Evolutionary conservation across 106 monocot species (phyloP).

Genomic region (Hemerocallis citrina): DNA sequence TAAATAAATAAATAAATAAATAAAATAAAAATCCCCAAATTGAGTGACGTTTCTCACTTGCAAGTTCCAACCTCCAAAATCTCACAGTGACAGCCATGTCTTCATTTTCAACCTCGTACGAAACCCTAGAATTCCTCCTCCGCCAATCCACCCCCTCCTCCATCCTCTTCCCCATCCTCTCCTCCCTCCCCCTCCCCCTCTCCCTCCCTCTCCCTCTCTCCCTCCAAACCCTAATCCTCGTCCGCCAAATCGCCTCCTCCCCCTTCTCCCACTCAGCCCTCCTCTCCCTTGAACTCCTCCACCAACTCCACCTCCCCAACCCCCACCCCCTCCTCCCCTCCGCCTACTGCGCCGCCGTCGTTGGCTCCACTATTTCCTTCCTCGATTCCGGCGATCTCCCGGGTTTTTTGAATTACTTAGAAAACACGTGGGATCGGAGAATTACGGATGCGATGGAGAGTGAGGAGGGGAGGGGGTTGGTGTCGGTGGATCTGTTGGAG

Average conservation of each 20-base stretch:
- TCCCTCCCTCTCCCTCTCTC: neutral
- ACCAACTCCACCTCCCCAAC: neutral
- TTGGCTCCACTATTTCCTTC: neutral
- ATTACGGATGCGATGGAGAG: neutral
- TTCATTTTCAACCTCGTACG: no score
- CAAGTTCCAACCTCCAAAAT: no score
- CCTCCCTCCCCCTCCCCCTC: neutral
- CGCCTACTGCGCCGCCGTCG: constrained; percentile 2
- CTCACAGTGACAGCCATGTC: no score
- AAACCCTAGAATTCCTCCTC: no score
- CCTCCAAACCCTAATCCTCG: neutral
- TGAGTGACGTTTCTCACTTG: no score
- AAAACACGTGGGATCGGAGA: neutral
- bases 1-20: no score
- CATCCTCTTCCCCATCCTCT: neutral
- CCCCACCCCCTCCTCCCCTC: neutral
- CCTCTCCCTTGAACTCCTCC: constrained; percentile 4
- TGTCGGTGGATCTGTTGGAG: neutral
- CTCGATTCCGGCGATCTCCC: neutral
- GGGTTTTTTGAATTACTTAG: neutral
- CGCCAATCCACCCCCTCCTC: neutral
- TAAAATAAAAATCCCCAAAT: no score
- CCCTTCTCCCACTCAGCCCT: neutral
- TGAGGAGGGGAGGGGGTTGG: neutral
- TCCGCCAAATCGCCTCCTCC: neutral